Evolutionary conservation across 1,284 basidiomycete genomes (phyloP).

Genomic region (Marasmius oreades): DNA sequence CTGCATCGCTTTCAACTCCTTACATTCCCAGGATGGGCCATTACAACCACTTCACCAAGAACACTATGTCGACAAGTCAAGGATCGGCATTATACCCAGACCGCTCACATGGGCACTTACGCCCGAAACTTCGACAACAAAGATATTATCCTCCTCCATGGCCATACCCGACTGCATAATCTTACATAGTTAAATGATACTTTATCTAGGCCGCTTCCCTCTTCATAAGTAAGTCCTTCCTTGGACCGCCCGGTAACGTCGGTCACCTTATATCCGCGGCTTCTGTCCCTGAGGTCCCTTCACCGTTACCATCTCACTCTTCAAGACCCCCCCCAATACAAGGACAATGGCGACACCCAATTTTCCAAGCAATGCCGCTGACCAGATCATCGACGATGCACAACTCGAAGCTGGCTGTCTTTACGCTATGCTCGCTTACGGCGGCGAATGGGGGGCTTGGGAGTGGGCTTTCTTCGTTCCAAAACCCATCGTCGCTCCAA

Average conservation of each 20-base stretch:
- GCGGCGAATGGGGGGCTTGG: conserved; percentile 42
- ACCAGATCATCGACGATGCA: conserved; percentile 1
- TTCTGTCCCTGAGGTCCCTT: too few relatives aligned
- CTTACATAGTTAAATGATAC: too few relatives aligned
- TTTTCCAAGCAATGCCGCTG: not conserved
- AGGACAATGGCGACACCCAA: not conserved
- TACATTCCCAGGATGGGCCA: conserved; percentile 78
- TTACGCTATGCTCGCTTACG: conserved; percentile 40
- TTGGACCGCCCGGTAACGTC: too few relatives aligned
- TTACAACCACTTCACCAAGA: conserved; percentile 70
- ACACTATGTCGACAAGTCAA: not conserved
- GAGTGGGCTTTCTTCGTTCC: conserved; percentile 45
- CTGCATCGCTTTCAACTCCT: conserved; percentile 60
- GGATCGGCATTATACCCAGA: not conserved
- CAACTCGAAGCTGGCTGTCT: conserved; percentile 35
- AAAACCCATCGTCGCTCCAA: conserved; percentile 30
- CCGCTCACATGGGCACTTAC: too few relatives aligned
- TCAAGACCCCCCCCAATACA: too few relatives aligned
- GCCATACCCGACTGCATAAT: too few relatives aligned
- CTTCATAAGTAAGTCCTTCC: too few relatives aligned
- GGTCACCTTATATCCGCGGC: too few relatives aligned
- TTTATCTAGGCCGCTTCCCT: too few relatives aligned
- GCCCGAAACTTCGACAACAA: too few relatives aligned
- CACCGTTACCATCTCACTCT: too few relatives aligned
- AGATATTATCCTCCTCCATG: too few relatives aligned